These are phyloP conservation scores for Flaveria brownii DNA, from an alignment of 129 eudicot species.

Conservation along the genomic window DNA sequence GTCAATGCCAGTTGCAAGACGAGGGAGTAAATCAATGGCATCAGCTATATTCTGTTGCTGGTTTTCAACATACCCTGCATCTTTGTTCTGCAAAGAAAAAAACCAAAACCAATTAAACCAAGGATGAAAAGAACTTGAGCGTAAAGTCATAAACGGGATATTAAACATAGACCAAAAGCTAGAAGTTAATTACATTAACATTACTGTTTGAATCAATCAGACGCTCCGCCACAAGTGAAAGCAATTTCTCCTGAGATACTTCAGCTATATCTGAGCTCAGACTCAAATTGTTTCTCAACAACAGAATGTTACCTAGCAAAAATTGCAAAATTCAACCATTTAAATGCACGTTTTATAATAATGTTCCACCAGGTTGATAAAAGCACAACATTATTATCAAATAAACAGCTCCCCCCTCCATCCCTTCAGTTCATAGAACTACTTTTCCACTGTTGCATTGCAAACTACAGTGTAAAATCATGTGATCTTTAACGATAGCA, in stretches of 20 bases:
- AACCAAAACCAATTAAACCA: slow-evolving; percentile 4
- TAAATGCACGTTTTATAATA: neutral
- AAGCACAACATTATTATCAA: neutral
- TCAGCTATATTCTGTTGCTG: slow-evolving; percentile 84
- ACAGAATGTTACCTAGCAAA: slow-evolving; percentile 71
- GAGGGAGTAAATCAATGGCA: slow-evolving; percentile 94
- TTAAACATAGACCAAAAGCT: slow-evolving; percentile 12
- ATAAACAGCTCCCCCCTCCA: slow-evolving; percentile 3
- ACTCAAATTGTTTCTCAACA: slow-evolving; percentile 70
- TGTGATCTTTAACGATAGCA: slow-evolving; percentile 18
- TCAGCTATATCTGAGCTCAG: slow-evolving; percentile 70
- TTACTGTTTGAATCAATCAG: slow-evolving; percentile 83
- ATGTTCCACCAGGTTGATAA: slow-evolving; percentile 1
- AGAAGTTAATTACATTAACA: slow-evolving; percentile 48
- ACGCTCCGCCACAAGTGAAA: slow-evolving; percentile 83
- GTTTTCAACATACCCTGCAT: slow-evolving; percentile 83
- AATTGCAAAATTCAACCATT: slow-evolving; percentile 10
- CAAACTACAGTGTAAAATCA: neutral
- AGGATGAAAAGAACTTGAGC: neutral
- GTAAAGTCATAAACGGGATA: neutral
- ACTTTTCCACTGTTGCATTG: neutral
- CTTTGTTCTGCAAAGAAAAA: slow-evolving; percentile 64
- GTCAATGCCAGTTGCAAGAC: slow-evolving; percentile 92
- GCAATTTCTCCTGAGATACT: slow-evolving; percentile 90
- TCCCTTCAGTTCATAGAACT: neutral